Conservation (phyloP, 208 protist genomes). For the Phytomonas serpens region DNA sequence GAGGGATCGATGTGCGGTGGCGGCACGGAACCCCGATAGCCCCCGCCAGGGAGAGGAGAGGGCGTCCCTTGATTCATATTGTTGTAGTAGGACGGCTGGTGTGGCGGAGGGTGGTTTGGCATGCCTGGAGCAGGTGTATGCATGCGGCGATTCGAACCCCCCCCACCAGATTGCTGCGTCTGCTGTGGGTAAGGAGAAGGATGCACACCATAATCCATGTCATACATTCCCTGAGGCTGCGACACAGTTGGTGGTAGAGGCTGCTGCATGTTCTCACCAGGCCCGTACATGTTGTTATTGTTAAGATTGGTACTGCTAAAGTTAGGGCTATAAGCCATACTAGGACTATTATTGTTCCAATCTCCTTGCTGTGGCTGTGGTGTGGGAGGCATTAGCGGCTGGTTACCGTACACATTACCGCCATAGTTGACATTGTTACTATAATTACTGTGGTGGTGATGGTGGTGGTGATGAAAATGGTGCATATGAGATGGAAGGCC, state of each 20-base stretch:
- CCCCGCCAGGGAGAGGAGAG: background rate
- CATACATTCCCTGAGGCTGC: slow-evolving; percentile 17
- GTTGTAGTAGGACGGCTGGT: slow-evolving; percentile 19
- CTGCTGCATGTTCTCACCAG: background rate
- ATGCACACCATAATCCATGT: slow-evolving; percentile 22
- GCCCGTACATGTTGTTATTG: slow-evolving; percentile 11
- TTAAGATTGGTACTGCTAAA: slow-evolving; percentile 10
- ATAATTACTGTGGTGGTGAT: slow-evolving; percentile 16
- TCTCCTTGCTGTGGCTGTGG: slow-evolving; percentile 20
- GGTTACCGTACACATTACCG: slow-evolving; percentile 16
- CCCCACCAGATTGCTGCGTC: slow-evolving; percentile 6
- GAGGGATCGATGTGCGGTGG: slow-evolving; percentile 36
- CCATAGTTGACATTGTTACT: slow-evolving; percentile 23
- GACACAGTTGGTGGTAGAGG: slow-evolving; percentile 7
- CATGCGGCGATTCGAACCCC: background rate
- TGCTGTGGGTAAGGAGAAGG: slow-evolving; percentile 19
- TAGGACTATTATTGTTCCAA: slow-evolving; percentile 17
- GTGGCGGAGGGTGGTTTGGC: slow-evolving; percentile 18
- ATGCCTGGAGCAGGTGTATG: background rate
- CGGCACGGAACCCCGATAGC: slow-evolving; percentile 15
- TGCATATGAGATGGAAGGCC: slow-evolving; percentile 22
- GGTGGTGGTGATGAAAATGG: slow-evolving; percentile 26
- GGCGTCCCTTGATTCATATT: slow-evolving; percentile 18
- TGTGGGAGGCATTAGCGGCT: background rate
- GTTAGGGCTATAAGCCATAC: slow-evolving; percentile 11